Conservation (phyloP, 139 green algal genomes). For the Nannochloris sp. region DNA sequence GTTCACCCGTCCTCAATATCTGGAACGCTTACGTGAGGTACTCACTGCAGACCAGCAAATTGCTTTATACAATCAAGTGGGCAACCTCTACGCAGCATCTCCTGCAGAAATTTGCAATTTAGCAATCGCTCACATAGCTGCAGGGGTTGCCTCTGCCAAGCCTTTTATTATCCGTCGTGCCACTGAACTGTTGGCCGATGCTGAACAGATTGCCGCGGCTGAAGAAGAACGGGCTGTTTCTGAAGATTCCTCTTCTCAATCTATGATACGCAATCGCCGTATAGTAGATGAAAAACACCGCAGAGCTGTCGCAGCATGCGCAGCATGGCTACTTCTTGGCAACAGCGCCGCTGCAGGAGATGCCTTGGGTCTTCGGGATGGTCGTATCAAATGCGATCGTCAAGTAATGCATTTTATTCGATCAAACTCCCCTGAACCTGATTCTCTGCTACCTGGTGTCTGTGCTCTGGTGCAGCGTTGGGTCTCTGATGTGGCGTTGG, state of each 20-base stretch:
- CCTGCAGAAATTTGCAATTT: conserved; percentile 28
- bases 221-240: background rate
- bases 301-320: conserved; percentile 11
- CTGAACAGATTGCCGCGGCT: background rate
- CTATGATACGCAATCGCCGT: conserved; percentile 5
- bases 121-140: conserved; percentile 27
- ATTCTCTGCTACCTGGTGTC: conserved; percentile 30
- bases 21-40: conserved; percentile 3
- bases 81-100: conserved; percentile 3
- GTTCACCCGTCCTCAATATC: background rate
- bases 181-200: conserved; percentile 2
- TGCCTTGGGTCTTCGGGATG: conserved; percentile 16
- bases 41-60: conserved; percentile 34
- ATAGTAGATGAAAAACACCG: conserved; percentile 23
- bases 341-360: conserved; percentile 14
- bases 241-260: background rate
- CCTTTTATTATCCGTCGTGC: conserved; percentile 9
- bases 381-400: conserved; percentile 17
- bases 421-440: conserved; percentile 11
- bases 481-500: conserved; percentile 30
- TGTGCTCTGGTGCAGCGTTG: conserved; percentile 30
- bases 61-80: conserved; percentile 13
- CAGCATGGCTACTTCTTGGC: conserved; percentile 33
- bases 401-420: conserved; percentile 25
- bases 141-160: background rate